phyloP scores from a whole-genome alignment of 2,329 filamentous ascomycete genomes.

The Zasmidium angulare region DNA sequence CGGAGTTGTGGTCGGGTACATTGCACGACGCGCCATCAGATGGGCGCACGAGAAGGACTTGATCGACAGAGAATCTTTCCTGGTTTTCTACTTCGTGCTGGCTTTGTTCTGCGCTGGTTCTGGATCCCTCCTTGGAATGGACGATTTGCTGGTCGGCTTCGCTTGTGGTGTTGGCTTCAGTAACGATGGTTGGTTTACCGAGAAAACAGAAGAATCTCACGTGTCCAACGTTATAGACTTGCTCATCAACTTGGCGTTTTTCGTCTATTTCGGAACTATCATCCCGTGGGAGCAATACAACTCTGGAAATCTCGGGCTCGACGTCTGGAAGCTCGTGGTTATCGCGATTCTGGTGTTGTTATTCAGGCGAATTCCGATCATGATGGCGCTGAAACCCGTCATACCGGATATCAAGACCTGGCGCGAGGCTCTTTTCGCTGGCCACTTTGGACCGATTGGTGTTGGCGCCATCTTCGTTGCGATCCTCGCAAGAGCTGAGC shows the following conservation, averaged over 20 bases:
- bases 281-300: constrained; percentile 96
- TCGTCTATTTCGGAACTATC: constrained; percentile 96
- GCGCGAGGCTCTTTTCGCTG: constrained; percentile 94
- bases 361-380: constrained; percentile 93
- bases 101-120: constrained; percentile 94
- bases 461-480: constrained; percentile 95
- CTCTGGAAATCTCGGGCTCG: constrained; percentile 66
- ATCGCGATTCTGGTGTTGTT: constrained; percentile 91
- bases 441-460: constrained; percentile 95
- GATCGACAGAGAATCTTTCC: constrained; percentile 94
- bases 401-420: constrained; percentile 98
- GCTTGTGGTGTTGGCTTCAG: constrained; percentile 97
- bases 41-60: constrained; percentile 78
- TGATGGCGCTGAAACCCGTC: constrained; percentile 84
- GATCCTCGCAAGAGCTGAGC: constrained; percentile 87
- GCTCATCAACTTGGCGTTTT: constrained; percentile 94
- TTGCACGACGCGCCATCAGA: constrained; percentile 86
- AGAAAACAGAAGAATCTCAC: constrained; percentile 97
- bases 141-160: constrained; percentile 93
- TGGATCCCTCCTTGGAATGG: constrained; percentile 84
- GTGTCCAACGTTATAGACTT: constrained; percentile 99
- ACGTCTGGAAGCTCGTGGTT: constrained; percentile 88
- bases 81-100: constrained; percentile 97
- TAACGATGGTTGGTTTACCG: constrained; percentile 97
- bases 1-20: constrained; percentile 84